Evolutionary conservation across 805 yeast species (phyloP).

Genomic region (Myxozyma vanderwaltii): DNA sequence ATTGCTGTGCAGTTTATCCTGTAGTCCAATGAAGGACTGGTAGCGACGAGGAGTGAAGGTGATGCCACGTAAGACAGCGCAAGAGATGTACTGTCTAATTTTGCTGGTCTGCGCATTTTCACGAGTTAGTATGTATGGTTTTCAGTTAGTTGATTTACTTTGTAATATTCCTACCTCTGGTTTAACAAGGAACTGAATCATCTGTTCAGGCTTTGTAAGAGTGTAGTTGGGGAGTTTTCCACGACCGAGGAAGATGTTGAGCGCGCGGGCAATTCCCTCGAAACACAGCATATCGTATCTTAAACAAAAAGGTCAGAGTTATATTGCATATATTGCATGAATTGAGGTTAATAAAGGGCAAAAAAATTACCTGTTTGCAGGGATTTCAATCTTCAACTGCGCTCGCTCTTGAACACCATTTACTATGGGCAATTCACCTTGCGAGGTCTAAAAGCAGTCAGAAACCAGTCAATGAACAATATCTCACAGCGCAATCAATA

Average conservation of each 20-base stretch:
- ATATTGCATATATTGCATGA: background rate
- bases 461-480: too few relatives aligned
- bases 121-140: background rate
- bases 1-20: slow-evolving; percentile 93
- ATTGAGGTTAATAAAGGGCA: background rate
- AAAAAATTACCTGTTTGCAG: slow-evolving; percentile 76
- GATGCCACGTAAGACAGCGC: slow-evolving; percentile 86
- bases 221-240: slow-evolving; percentile 64
- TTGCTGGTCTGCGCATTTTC: slow-evolving; percentile 50
- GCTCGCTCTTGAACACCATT: slow-evolving; percentile 66
- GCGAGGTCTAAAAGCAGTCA: slow-evolving; percentile 27
- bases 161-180: slow-evolving; percentile 48
- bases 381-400: slow-evolving; percentile 94
- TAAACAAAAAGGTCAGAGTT: background rate
- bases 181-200: slow-evolving; percentile 67
- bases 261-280: slow-evolving; percentile 95
- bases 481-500: too few relatives aligned
- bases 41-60: slow-evolving; percentile 81
- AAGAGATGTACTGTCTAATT: slow-evolving; percentile 91
- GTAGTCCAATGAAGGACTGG: slow-evolving; percentile 92
- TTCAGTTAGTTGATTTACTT: too few relatives aligned
- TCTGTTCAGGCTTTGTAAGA: slow-evolving; percentile 62
- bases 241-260: slow-evolving; percentile 85
- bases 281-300: slow-evolving; percentile 91
- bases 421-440: slow-evolving; percentile 45